phyloP scores from a whole-genome alignment of 208 protist species.

The Leishmania amazonensis region DNA sequence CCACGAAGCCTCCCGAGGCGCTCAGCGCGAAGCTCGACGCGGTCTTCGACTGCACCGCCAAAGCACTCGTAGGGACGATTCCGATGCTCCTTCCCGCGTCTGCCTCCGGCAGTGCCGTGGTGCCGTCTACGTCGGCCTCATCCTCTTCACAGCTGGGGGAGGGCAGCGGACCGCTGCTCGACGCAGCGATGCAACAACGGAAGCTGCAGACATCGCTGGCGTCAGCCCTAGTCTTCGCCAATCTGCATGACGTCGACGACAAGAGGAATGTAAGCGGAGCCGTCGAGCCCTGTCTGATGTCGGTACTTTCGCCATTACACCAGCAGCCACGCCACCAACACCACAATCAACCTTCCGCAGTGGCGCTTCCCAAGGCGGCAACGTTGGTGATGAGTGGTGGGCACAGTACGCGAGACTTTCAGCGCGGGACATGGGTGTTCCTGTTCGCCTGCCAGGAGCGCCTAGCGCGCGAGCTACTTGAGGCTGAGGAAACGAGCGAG shows the following conservation, averaged over 20 bases:
- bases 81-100: neutral
- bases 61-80: neutral
- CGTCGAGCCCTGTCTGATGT: neutral
- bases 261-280: neutral
- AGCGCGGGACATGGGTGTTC: slow-evolving; percentile 30
- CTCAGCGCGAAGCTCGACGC: neutral
- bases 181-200: neutral
- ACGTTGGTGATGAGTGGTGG: neutral
- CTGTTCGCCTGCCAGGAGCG: slow-evolving; percentile 51
- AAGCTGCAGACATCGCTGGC: neutral
- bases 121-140: neutral
- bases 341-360: neutral
- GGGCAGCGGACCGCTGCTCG: neutral
- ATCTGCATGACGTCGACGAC: neutral
- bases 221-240: neutral
- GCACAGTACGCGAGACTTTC: slow-evolving; percentile 18
- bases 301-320: neutral
- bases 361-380: too few relatives aligned
- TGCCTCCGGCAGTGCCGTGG: neutral
- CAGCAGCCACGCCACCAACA: neutral
- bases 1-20: neutral
- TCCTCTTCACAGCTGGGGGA: neutral
- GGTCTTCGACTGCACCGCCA: neutral
- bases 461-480: slow-evolving; percentile 49
- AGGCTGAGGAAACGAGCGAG: slow-evolving; percentile 40